Conservation (phyloP, 2,329 filamentous ascomycete species). For the Cladosporium halotolerans region DNA sequence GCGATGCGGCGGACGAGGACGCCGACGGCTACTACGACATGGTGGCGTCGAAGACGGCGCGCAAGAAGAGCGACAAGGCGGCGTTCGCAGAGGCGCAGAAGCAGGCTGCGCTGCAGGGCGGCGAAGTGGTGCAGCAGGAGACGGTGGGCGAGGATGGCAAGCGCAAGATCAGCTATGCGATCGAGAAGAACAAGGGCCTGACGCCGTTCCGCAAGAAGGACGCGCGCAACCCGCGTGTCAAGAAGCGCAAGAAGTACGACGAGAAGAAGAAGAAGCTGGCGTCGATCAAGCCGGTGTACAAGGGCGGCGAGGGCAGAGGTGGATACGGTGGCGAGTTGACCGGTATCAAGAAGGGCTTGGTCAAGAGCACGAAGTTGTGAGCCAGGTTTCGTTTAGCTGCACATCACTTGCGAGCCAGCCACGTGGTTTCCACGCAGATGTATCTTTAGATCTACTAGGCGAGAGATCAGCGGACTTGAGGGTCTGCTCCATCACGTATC, state of each 20-base stretch:
- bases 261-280: slow-evolving; percentile 96
- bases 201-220: slow-evolving; percentile 89
- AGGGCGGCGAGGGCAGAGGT: slow-evolving; percentile 74
- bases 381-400: background rate
- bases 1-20: slow-evolving; percentile 38
- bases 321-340: slow-evolving; percentile 88
- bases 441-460: too few relatives aligned
- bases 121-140: slow-evolving; percentile 60
- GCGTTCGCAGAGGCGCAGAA: slow-evolving; percentile 55
- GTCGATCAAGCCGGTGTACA: slow-evolving; percentile 78
- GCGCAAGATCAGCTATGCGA: slow-evolving; percentile 84
- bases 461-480: too few relatives aligned
- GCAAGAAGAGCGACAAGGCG: slow-evolving; percentile 69
- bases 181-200: slow-evolving; percentile 96
- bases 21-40: slow-evolving; percentile 84
- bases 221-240: slow-evolving; percentile 87
- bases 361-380: slow-evolving; percentile 89
- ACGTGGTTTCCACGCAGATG: too few relatives aligned
- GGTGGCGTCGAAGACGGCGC: slow-evolving; percentile 60
- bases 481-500: too few relatives aligned
- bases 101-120: slow-evolving; percentile 50
- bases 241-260: slow-evolving; percentile 95
- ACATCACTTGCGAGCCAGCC: background rate
- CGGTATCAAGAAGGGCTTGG: slow-evolving; percentile 88
- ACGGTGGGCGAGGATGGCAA: slow-evolving; percentile 76